Evolutionary conservation across 163 green algal genomes (phyloP).

Genomic region (Prototheca wickerhamii): DNA sequence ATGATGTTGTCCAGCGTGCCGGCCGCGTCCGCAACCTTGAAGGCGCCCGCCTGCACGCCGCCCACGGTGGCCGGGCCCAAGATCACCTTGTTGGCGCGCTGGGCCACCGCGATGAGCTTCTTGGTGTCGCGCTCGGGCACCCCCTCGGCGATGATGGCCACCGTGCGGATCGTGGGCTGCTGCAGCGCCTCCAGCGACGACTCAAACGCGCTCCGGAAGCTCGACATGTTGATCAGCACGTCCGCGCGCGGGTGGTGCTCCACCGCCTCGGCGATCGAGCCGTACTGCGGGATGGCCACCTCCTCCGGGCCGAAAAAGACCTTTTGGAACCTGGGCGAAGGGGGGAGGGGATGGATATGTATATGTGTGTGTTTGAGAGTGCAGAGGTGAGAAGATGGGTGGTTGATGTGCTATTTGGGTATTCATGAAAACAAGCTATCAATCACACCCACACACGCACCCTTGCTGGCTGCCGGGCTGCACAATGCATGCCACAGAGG

Average conservation of each 20-base stretch:
- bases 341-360: conserved; percentile 6
- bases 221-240: conserved; percentile 93
- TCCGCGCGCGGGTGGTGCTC: conserved; percentile 71
- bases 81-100: conserved; percentile 82
- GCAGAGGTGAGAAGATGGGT: too few relatives aligned
- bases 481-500: conserved; percentile 83
- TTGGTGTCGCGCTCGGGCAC: conserved; percentile 90
- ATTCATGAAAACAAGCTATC: background rate
- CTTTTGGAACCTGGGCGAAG: conserved; percentile 71
- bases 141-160: conserved; percentile 90
- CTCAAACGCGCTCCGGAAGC: conserved; percentile 48
- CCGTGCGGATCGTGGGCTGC: conserved; percentile 71
- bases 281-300: conserved; percentile 78
- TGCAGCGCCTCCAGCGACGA: conserved; percentile 81
- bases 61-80: conserved; percentile 89
- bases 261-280: conserved; percentile 60
- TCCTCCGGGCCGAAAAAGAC: conserved; percentile 88
- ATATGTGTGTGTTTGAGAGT: background rate
- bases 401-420: too few relatives aligned
- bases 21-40: conserved; percentile 91
- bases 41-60: conserved; percentile 78
- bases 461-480: conserved; percentile 60
- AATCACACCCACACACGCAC: background rate
- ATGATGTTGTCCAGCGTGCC: conserved; percentile 95
- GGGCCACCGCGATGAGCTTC: conserved; percentile 75